Percentiles rank a stretch among this genome's conserved stretches.
Conservation (phyloP, 768 basidiomycete species). For the Lepiota venenata region DNA sequence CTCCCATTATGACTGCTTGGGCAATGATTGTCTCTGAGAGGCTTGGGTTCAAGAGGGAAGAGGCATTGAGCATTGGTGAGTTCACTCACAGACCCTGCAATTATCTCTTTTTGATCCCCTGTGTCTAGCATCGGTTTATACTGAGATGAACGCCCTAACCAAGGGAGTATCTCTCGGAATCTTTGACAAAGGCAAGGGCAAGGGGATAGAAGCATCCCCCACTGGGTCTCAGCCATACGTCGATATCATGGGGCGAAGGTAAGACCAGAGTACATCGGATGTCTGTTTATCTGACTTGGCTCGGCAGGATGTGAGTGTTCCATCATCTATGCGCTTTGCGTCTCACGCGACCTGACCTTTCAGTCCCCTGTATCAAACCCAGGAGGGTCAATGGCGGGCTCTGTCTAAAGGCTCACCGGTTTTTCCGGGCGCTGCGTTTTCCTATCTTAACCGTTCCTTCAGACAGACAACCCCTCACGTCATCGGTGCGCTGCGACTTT, state of each 20-base stretch:
- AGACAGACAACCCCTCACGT: constrained; percentile 76
- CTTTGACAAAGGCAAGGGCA: constrained; percentile 52
- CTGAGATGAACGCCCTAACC: constrained; percentile 85
- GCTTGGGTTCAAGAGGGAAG: constrained; percentile 82
- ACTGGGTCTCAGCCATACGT: constrained; percentile 77
- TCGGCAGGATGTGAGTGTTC: constrained; percentile 20
- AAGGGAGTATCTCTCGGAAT: constrained; percentile 86
- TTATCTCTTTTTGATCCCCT: background rate
- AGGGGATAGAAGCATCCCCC: constrained; percentile 49
- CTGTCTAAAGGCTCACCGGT: constrained; percentile 69
- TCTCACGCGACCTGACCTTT: constrained; percentile 1
- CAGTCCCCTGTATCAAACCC: constrained; percentile 80
- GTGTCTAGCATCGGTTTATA: constrained; percentile 79
- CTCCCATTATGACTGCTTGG: constrained; percentile 96
- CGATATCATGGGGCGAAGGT: constrained; percentile 71
- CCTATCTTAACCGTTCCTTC: constrained; percentile 79
- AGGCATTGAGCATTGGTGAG: constrained; percentile 87
- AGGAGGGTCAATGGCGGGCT: constrained; percentile 75
- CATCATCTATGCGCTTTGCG: background rate
- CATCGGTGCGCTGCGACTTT: constrained; percentile 70
- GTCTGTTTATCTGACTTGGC: background rate
- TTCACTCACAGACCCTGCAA: background rate
- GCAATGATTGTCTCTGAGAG: constrained; percentile 81
- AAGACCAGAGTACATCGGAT: background rate
- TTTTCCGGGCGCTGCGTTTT: constrained; percentile 70